Evolutionary conservation across 148 eudicot species (phyloP).

Genomic region (Arbutus unedo): DNA sequence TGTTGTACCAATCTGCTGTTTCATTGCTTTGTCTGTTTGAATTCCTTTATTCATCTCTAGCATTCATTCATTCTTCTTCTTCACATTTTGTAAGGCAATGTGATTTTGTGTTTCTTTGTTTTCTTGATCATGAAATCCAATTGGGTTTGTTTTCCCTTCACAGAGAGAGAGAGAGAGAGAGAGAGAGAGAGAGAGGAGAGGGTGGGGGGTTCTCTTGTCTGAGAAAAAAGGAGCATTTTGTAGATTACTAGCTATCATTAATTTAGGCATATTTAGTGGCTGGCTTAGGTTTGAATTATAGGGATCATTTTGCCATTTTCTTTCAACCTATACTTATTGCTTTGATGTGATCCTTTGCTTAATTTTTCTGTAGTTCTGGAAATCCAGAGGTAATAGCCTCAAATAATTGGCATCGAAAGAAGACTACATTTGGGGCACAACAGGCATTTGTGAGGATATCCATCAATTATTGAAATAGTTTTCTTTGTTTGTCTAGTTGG

Average conservation of each 20-base stretch:
- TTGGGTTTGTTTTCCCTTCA: too few relatives aligned
- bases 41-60: not conserved
- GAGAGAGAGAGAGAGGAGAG: too few relatives aligned
- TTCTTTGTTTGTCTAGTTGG: too few relatives aligned
- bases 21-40: not conserved
- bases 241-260: not conserved
- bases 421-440: too few relatives aligned
- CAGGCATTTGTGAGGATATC: too few relatives aligned
- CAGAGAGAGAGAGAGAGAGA: conserved; percentile 1
- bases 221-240: not conserved
- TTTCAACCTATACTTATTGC: not conserved
- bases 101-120: not conserved
- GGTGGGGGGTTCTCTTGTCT: not conserved
- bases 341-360: not conserved
- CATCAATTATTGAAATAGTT: too few relatives aligned
- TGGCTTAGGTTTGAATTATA: not conserved
- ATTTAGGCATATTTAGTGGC: not conserved
- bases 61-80: not conserved
- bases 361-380: not conserved
- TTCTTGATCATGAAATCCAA: not conserved
- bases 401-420: too few relatives aligned
- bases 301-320: not conserved
- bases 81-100: not conserved
- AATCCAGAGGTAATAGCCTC: not conserved
- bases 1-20: not conserved